These are phyloP conservation scores for Pycnococcus provasolii DNA, from an alignment of 139 green algal species.

Conservation along the genomic window DNA sequence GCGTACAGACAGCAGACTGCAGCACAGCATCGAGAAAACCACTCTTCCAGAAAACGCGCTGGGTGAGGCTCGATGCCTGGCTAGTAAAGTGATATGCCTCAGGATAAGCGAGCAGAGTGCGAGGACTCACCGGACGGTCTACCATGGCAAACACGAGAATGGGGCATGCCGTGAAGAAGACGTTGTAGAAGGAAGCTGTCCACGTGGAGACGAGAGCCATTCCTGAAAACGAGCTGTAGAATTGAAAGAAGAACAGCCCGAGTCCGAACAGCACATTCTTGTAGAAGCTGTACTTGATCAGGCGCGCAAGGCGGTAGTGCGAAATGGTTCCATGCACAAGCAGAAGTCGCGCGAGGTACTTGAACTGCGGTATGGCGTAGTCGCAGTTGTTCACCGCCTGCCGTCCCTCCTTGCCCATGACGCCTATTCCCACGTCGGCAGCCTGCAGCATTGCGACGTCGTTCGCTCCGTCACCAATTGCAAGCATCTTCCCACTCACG, in stretches of 20 bases:
- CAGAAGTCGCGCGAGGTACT: slow-evolving; percentile 22
- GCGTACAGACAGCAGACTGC: too few species aligned
- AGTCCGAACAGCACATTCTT: slow-evolving; percentile 16
- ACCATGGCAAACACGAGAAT: not conserved
- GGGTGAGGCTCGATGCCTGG: not conserved
- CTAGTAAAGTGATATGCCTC: not conserved
- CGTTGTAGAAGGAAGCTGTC: not conserved
- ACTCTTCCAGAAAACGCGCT: not conserved
- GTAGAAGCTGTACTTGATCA: slow-evolving; percentile 40
- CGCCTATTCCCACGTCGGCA: slow-evolving; percentile 41
- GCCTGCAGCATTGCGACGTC: slow-evolving; percentile 47
- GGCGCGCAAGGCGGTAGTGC: slow-evolving; percentile 53
- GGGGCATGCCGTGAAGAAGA: not conserved
- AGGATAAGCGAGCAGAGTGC: not conserved
- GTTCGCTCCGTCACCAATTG: slow-evolving; percentile 32
- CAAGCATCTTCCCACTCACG: not conserved
- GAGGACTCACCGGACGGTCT: not conserved
- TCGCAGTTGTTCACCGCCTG: slow-evolving; percentile 37
- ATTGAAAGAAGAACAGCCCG: not conserved
- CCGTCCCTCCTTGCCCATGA: slow-evolving; percentile 36
- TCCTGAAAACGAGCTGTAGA: not conserved
- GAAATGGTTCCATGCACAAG: slow-evolving; percentile 62
- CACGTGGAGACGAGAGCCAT: too few species aligned
- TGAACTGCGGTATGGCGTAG: slow-evolving; percentile 45
- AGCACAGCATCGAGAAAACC: too few species aligned